phyloP scores from a whole-genome alignment of 371 early-diverging fungal species.

The Phascolomyces articulosus region DNA sequence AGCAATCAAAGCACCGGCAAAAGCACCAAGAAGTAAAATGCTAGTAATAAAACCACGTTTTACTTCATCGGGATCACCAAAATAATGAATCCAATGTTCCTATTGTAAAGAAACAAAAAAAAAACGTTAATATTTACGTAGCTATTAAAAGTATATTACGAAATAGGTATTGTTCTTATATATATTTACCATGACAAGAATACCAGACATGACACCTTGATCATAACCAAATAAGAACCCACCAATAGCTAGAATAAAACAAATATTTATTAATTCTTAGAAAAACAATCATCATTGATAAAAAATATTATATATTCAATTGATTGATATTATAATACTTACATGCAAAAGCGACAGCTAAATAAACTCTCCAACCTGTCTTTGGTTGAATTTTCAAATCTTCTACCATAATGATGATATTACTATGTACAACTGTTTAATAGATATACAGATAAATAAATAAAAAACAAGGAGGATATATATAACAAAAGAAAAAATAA shows the following conservation, averaged over 20 bases:
- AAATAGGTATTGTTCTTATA: too few relatives aligned
- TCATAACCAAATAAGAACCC: slow-evolving; percentile 49
- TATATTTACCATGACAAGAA: slow-evolving; percentile 28
- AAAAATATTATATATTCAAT: background rate
- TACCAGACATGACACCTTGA: slow-evolving; percentile 34
- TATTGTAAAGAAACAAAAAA: background rate
- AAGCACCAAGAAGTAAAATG: slow-evolving; percentile 39
- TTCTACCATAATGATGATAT: background rate
- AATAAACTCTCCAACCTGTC: slow-evolving; percentile 11
- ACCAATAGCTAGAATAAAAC: slow-evolving; percentile 19
- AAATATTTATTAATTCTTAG: background rate
- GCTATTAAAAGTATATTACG: too few relatives aligned
- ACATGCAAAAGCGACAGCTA: slow-evolving; percentile 16
- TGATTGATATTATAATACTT: background rate
- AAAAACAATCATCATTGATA: background rate
- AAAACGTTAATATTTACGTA: too few relatives aligned
- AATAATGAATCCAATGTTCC: slow-evolving; percentile 28
- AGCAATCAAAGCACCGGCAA: slow-evolving; percentile 37
- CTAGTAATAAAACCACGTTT: slow-evolving; percentile 38
- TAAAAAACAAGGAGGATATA: background rate
- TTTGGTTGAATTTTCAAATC: slow-evolving; percentile 5
- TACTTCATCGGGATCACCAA: slow-evolving; percentile 27
- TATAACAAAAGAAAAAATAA: background rate
- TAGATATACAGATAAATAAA: too few relatives aligned
- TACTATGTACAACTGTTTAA: too few relatives aligned